Percentiles rank a stretch among this genome's conserved stretches.
phyloP scores from a whole-genome alignment of 1,139 yeast species.

The Diutina scorzettiae region DNA sequence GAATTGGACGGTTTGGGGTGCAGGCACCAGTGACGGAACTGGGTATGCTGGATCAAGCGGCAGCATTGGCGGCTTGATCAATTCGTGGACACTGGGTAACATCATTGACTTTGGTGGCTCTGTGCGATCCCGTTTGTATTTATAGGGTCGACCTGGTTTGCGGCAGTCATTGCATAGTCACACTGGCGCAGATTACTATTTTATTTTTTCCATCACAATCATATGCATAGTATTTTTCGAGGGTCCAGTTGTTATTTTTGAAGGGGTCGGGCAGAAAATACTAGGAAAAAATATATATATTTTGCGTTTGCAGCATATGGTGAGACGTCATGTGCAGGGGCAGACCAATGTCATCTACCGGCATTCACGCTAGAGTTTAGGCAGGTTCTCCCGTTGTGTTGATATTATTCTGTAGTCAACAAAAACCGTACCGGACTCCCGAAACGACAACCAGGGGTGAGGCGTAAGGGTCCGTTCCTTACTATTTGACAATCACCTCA shows the following conservation, averaged over 20 bases:
- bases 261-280: neutral
- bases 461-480: too few relatives aligned
- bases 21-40: neutral
- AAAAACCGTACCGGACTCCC: too few relatives aligned
- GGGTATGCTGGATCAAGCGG: slow-evolving; percentile 5
- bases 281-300: too few relatives aligned
- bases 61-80: slow-evolving; percentile 6
- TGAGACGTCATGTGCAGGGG: too few relatives aligned
- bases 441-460: too few relatives aligned
- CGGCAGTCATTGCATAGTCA: slow-evolving; percentile 1
- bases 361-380: too few relatives aligned
- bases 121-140: neutral
- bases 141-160: neutral
- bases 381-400: too few relatives aligned
- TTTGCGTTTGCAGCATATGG: too few relatives aligned
- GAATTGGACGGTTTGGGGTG: neutral
- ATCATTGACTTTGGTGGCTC: neutral
- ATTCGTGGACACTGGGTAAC: slow-evolving; percentile 5
- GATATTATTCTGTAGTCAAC: too few relatives aligned
- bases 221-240: too few relatives aligned
- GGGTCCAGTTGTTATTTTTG: neutral
- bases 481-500: too few relatives aligned
- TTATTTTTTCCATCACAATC: neutral
- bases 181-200: neutral
- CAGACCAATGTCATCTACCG: too few relatives aligned